phyloP scores from a whole-genome alignment of 352 stramenopile species.

The Pythium rhizo-oryzae region DNA sequence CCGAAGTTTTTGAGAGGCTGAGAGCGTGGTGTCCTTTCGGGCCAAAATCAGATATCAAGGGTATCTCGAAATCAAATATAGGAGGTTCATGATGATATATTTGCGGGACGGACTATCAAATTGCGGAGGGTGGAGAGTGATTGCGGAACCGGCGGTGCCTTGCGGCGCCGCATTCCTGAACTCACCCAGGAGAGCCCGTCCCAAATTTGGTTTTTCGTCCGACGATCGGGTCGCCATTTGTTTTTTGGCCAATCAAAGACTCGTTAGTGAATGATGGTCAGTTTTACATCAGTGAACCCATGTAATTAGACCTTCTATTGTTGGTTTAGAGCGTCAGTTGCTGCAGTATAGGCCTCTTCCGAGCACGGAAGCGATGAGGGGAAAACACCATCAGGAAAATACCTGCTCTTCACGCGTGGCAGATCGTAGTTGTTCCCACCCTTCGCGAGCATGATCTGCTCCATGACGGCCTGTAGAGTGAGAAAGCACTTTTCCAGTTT shows the following conservation, averaged over 20 bases:
- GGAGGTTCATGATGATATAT: background rate
- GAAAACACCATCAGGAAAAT: conserved; percentile 20
- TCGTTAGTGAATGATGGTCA: background rate
- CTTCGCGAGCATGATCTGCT: conserved; percentile 21
- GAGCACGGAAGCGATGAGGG: conserved; percentile 10
- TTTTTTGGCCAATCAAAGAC: background rate
- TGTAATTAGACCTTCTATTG: background rate
- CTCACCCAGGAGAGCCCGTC: too few species aligned
- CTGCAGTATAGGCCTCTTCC: conserved; percentile 9
- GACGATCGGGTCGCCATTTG: background rate
- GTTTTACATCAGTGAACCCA: background rate
- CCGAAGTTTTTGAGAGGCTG: background rate
- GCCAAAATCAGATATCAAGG: background rate
- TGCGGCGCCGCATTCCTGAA: background rate
- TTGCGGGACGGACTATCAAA: background rate
- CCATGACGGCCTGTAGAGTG: conserved; percentile 29
- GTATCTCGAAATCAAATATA: background rate
- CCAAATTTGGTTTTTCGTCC: background rate
- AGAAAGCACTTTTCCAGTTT: conserved; percentile 34
- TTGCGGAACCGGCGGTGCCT: background rate
- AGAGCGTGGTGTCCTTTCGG: background rate
- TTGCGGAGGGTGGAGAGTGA: background rate
- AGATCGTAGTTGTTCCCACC: conserved; percentile 30
- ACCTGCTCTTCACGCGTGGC: conserved; percentile 1
- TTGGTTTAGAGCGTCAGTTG: background rate